phyloP scores from a whole-genome alignment of 164 flowering plant genomes.

The Cinnamomum chago region DNA sequence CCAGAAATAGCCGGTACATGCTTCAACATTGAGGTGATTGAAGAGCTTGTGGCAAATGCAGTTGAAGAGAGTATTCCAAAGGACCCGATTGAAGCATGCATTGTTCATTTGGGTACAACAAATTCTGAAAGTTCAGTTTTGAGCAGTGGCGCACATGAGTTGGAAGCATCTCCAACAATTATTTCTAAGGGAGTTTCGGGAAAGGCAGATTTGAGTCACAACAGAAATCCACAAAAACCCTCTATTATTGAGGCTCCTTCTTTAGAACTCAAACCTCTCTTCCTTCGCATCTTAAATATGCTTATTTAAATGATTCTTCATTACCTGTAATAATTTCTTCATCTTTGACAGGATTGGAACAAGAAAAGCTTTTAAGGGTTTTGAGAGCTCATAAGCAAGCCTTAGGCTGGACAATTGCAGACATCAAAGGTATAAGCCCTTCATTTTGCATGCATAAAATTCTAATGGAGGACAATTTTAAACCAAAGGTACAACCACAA shows the following conservation, averaged over 20 bases:
- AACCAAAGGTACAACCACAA: too few species aligned
- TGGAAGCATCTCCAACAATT: neutral
- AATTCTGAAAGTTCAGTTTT: too few species aligned
- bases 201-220: neutral
- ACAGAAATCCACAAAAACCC: neutral
- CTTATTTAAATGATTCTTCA: neutral
- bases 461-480: neutral
- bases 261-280: neutral
- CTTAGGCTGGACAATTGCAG: neutral
- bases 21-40: too few species aligned
- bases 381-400: neutral
- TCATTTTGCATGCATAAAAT: slow-evolving; percentile 4
- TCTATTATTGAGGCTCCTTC: neutral
- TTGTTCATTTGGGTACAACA: neutral
- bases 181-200: too few species aligned
- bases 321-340: too few species aligned
- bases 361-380: neutral
- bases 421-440: neutral
- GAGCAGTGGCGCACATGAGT: neutral
- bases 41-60: neutral
- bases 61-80: neutral
- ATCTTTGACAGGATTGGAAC: neutral
- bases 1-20: neutral
- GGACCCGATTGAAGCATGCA: neutral
- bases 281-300: neutral